Conservation (phyloP, 495 filamentous ascomycete genomes). For the Jackrogersella minutella region DNA sequence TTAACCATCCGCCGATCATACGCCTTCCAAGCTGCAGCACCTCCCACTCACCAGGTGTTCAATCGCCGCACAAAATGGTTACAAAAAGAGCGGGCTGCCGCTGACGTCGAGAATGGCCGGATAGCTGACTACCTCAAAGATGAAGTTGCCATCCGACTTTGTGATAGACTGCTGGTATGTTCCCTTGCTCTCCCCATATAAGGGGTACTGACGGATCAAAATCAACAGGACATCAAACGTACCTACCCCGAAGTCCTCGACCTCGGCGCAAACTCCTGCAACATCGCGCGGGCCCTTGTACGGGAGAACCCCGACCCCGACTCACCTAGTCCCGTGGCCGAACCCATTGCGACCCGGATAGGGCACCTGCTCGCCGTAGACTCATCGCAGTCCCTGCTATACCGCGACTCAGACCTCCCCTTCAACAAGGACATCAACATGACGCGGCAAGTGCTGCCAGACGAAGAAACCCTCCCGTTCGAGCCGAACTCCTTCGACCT, state of each 20-base stretch:
- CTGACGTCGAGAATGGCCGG: constrained; percentile 72
- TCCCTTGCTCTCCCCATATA: neutral
- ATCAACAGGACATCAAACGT: constrained; percentile 83
- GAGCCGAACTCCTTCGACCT: constrained; percentile 82
- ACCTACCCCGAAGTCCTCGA: constrained; percentile 86
- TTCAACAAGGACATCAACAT: constrained; percentile 79
- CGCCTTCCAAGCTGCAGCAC: constrained; percentile 77
- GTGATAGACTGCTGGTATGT: constrained; percentile 82
- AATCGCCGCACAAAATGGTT: constrained; percentile 84
- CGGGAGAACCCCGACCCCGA: constrained; percentile 70
- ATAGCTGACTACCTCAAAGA: constrained; percentile 91
- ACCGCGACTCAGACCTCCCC: constrained; percentile 78
- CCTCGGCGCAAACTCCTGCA: constrained; percentile 93
- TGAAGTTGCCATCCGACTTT: constrained; percentile 85
- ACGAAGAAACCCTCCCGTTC: constrained; percentile 79
- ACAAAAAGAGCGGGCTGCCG: constrained; percentile 86
- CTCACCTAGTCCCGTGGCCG: constrained; percentile 56
- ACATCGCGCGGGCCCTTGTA: constrained; percentile 83
- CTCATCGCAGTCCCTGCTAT: constrained; percentile 76
- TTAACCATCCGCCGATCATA: constrained; percentile 61
- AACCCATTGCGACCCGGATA: constrained; percentile 72
- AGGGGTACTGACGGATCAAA: neutral
- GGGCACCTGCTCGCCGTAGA: constrained; percentile 79
- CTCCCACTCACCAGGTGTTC: constrained; percentile 87
- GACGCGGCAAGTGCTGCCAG: constrained; percentile 72